These are phyloP conservation scores for Tetratostichococcus sp. DNA, from an alignment of 139 green algal genomes.

Conservation along the genomic window DNA sequence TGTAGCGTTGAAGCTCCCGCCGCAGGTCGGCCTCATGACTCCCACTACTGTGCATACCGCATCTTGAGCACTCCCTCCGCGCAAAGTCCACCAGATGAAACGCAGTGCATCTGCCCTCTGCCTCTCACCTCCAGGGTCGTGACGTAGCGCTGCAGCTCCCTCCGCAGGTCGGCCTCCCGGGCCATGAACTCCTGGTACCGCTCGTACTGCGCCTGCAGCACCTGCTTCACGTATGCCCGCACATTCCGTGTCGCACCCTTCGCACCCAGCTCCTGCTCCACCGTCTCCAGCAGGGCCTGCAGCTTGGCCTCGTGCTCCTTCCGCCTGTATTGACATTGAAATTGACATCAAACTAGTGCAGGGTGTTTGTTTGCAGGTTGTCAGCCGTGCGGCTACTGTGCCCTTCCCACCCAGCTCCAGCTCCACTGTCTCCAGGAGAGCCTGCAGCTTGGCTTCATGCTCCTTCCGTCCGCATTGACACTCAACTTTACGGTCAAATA, in stretches of 20 bases:
- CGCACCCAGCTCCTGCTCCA: background rate
- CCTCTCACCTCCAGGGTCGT: slow-evolving; percentile 45
- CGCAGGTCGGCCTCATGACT: slow-evolving; percentile 53
- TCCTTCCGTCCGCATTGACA: background rate
- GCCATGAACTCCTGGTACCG: slow-evolving; percentile 37
- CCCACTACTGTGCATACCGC: slow-evolving; percentile 38
- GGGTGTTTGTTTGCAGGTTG: too few species aligned
- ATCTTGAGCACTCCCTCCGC: slow-evolving; percentile 50
- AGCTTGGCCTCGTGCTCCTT: slow-evolving; percentile 10
- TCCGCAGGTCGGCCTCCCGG: slow-evolving; percentile 49
- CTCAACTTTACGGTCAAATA: too few species aligned
- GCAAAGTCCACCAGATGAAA: too few species aligned
- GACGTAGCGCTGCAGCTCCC: slow-evolving; percentile 47
- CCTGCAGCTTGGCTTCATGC: slow-evolving; percentile 7
- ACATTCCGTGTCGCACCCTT: too few species aligned
- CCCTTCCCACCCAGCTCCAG: slow-evolving; percentile 7
- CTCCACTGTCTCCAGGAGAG: slow-evolving; percentile 1
- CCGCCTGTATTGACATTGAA: too few species aligned
- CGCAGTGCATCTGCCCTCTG: too few species aligned
- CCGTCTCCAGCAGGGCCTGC: slow-evolving; percentile 1
- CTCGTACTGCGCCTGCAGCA: slow-evolving; percentile 47
- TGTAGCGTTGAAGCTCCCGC: slow-evolving; percentile 39
- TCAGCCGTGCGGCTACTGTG: background rate
- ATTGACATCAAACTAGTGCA: too few species aligned
- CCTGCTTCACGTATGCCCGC: slow-evolving; percentile 33